Evolutionary conservation across 192 early-diverging fungal genomes (phyloP).

Genomic region (Coemansia sp.): DNA sequence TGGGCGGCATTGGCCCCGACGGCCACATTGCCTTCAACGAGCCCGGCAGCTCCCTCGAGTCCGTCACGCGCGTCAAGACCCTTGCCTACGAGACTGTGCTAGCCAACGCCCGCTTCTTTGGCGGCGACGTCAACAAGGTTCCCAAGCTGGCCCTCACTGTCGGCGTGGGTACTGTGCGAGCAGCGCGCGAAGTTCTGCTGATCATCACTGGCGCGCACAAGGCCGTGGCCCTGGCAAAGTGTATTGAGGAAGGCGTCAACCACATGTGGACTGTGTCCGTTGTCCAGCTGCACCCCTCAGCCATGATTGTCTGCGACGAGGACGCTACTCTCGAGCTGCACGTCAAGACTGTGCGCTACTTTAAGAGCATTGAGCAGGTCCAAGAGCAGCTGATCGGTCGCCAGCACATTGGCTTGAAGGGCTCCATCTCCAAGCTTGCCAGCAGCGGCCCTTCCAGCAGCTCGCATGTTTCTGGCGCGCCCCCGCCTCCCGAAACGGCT

Average conservation of each 20-base stretch:
- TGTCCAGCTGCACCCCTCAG: conserved; percentile 79
- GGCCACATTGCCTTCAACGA: conserved; percentile 94
- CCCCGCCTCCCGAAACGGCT: background rate
- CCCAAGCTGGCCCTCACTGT: conserved; percentile 89
- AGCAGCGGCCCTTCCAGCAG: conserved; percentile 1
- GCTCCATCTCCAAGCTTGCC: conserved; percentile 52
- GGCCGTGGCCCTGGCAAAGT: conserved; percentile 82
- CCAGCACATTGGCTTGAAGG: conserved; percentile 73
- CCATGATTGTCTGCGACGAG: conserved; percentile 88
- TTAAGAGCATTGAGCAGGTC: conserved; percentile 87
- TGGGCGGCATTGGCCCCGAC: conserved; percentile 88
- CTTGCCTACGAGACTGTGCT: conserved; percentile 89
- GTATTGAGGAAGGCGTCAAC: conserved; percentile 84
- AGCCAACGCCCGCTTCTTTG: conserved; percentile 88
- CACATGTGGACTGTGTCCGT: conserved; percentile 92
- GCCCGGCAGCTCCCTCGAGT: conserved; percentile 81
- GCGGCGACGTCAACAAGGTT: conserved; percentile 82
- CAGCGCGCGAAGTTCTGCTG: conserved; percentile 80
- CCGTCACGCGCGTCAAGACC: conserved; percentile 84
- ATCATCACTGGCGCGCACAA: conserved; percentile 91
- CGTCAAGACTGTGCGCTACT: conserved; percentile 89
- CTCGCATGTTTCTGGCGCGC: background rate
- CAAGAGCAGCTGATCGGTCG: conserved; percentile 75
- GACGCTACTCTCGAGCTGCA: conserved; percentile 88
- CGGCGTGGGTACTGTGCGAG: conserved; percentile 87